phyloP scores from a whole-genome alignment of 2,329 filamentous ascomycete species.

The Microcera coccophila region DNA sequence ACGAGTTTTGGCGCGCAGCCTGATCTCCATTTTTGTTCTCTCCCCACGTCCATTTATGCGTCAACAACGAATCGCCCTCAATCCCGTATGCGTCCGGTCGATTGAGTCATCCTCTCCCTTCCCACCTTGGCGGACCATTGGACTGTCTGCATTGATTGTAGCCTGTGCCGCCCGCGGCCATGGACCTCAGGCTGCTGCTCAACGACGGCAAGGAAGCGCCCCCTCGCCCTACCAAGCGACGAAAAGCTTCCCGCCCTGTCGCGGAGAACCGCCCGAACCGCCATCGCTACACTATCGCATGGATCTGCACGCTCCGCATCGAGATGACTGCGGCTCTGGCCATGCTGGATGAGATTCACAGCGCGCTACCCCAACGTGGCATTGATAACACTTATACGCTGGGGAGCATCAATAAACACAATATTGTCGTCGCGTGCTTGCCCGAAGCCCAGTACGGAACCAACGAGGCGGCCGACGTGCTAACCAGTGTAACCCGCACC shows the following conservation, averaged over 20 bases:
- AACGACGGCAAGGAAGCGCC: too few species aligned
- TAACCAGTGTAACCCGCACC: slow-evolving; percentile 34
- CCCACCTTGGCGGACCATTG: too few species aligned
- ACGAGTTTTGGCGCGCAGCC: too few species aligned
- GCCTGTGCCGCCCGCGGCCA: too few species aligned
- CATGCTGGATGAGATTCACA: slow-evolving; percentile 27
- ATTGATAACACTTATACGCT: slow-evolving; percentile 26
- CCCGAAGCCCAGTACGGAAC: slow-evolving; percentile 18
- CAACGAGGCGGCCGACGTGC: slow-evolving; percentile 19
- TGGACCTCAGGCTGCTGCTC: too few species aligned
- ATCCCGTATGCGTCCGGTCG: too few species aligned
- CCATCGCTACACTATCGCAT: slow-evolving; percentile 28
- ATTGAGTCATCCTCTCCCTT: too few species aligned
- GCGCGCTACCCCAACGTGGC: neutral
- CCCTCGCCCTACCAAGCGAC: slow-evolving; percentile 1
- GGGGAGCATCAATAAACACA: slow-evolving; percentile 18
- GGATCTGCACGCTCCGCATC: slow-evolving; percentile 27
- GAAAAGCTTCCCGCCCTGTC: neutral
- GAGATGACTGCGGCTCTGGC: slow-evolving; percentile 26
- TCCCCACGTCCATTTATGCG: too few species aligned
- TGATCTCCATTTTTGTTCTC: too few species aligned
- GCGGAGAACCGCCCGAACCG: neutral
- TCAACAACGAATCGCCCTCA: too few species aligned
- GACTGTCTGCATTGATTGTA: too few species aligned
- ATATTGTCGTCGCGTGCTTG: slow-evolving; percentile 27